phyloP scores from a whole-genome alignment of 768 basidiomycete species.

The Steccherinum ochraceum region DNA sequence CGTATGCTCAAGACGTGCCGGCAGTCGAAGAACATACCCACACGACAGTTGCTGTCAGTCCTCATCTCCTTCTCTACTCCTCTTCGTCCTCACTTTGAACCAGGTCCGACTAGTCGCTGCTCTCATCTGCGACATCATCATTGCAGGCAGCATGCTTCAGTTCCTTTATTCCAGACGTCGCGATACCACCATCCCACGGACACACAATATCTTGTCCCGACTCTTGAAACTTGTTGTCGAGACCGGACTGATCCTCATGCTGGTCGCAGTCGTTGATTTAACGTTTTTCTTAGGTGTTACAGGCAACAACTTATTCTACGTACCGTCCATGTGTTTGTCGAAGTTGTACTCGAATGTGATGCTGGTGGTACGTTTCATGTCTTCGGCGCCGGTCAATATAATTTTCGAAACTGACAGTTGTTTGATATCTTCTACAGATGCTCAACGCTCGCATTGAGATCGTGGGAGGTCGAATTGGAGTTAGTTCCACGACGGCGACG shows the following conservation, averaged over 20 bases:
- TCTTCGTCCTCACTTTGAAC: no score
- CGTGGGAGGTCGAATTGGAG: constrained; percentile 1
- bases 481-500: no score
- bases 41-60: no score
- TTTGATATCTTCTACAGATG: not conserved
- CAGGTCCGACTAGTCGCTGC: constrained; percentile 20
- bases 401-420: not conserved
- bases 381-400: not conserved
- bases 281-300: constrained; percentile 9
- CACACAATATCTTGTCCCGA: not conserved
- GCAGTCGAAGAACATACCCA: no score
- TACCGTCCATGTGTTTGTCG: not conserved
- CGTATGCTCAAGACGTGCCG: no score
- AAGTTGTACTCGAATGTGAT: constrained; percentile 8
- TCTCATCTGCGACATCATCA: constrained; percentile 20
- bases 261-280: not conserved
- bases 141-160: constrained; percentile 21
- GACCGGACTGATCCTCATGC: constrained; percentile 16
- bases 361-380: constrained; percentile 1
- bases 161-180: not conserved
- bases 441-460: constrained; percentile 6
- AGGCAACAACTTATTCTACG: constrained; percentile 9
- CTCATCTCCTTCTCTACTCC: no score
- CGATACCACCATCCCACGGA: not conserved
- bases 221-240: constrained; percentile 10